Base-by-base conservation (phyloP, 2,329 filamentous ascomycete genomes). In the Microdochium nivale region DNA sequence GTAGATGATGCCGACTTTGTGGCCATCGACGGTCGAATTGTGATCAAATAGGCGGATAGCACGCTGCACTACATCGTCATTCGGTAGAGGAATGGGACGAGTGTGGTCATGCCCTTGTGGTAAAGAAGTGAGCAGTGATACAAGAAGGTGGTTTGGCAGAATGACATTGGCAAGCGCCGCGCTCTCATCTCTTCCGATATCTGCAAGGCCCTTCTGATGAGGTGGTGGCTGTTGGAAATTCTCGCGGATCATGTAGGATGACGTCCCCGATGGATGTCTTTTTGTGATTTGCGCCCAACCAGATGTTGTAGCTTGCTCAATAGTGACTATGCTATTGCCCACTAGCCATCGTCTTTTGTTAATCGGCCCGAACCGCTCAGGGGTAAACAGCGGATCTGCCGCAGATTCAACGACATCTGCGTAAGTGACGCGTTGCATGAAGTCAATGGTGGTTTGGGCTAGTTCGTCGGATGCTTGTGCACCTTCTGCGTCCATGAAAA, bases 1-100 rank as follows among this genome's bases (percentile, higher is more conserved):
- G 67, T 96, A 99, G 40, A 99, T 84, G 23, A 99, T 87, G 16
- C 94, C 94, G 43, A 96, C 87, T 68, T 96, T 96, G 75, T 97
- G 90, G 7, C 90, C 90, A 67, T 99, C 94, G 3, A 99, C 86
- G 9, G 90, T 91, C 35, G 92, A 87, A 57, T 83, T 95, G 30
- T 86, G 83, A 67, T 99, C 94, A 66, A 99, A 95, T 13, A 83
- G 76, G 35, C 80, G 80, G 37, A 99, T 84, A 1, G 89, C 86
- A 58, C 92, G 83, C 35, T 82, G 78, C 2, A 86, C 82, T 30
- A 80, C 78, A 16, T 89, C 87, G 53, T 87, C 78, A 25, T 75
- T 70, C 0, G 90, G 90, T 7, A 97, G 76, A 0, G 85, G 82
- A 47, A 96, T 83, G 10, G 88, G 90, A 47, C 86, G 86, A 10